These are phyloP conservation scores for Kwoniella sp. DNA, from an alignment of 768 basidiomycete genomes.

Conservation along the genomic window DNA sequence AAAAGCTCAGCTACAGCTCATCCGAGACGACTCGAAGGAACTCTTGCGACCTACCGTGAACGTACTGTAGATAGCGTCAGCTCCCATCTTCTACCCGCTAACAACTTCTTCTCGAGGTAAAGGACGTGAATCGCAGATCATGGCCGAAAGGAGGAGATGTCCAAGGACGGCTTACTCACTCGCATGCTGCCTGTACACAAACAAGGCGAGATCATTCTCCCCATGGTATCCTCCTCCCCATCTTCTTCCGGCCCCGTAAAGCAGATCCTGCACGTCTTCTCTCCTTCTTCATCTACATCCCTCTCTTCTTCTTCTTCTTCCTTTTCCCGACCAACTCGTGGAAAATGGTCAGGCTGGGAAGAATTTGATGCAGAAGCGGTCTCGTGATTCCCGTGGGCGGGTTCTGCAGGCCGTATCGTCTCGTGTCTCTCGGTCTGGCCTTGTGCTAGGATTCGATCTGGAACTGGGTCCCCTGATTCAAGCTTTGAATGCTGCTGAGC, in stretches of 20 bases:
- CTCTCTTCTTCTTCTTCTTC: background rate
- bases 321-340: background rate
- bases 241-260: slow-evolving; percentile 65
- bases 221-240: slow-evolving; percentile 61
- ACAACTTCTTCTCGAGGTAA: no score
- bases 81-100: no score
- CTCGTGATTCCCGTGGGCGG: no score
- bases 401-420: no score
- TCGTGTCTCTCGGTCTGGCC: no score
- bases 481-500: no score
- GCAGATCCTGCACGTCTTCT: slow-evolving; percentile 72
- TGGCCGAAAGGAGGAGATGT: no score
- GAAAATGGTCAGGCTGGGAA: background rate
- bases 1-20: no score
- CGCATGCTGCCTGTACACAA: slow-evolving; percentile 77
- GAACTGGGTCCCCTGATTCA: no score
- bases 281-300: slow-evolving; percentile 33
- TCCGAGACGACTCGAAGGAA: background rate
- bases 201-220: slow-evolving; percentile 80
- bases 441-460: no score
- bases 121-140: no score
- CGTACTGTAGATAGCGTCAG: slow-evolving; percentile 36
- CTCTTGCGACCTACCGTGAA: slow-evolving; percentile 40
- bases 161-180: no score
- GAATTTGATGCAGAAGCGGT: background rate